Evolutionary conservation across 176 grass and related monocot genomes (phyloP), one percentile per base, ranked within the genome.

Genomic region (Oryza punctata): DNA sequence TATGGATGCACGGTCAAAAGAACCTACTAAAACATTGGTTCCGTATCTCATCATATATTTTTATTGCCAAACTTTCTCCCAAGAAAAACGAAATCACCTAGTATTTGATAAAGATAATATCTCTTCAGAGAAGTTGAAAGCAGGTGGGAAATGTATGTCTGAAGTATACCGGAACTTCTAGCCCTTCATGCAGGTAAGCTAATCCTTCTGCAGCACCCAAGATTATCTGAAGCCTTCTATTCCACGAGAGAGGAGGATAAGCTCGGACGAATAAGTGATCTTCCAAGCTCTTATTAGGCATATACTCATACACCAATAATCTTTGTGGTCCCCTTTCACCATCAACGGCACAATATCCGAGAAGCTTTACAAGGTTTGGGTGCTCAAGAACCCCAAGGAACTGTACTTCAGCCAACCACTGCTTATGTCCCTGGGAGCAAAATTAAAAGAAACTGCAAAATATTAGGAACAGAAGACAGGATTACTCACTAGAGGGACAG

Each of bases 381-480:
- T 98, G 95, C 63, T 98, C 95, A 70, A 98, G 83, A 70, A 98
- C 90, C 7, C 90, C 95, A 18, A 98, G 92, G 78, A 98, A 98
- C 86, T 94, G 95, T 24, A 98, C 95, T 91, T 98, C 95, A 4
- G 95, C 90, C 57, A 98, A 72, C 95, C 95, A 98, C 38, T 98
- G 92, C 85, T 98, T 98, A 77, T 98, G 95, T 13, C 95, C 95
- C 95, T 98, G 86, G 23, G 4, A 52, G 69, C 23, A 70, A 86
- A 66, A 75, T 67, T 26, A 10, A 70, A 75, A 79, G n/a, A 70
- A 87, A 46, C n/a, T 12, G 37, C 40, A 81, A 19, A 9, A 1
- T 81, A 49, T 74, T 75, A 87, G 61, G 38, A 63, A 73, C 9
- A 3, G 73, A 67, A 83, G 1, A 35, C 35, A 14, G 50, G 25